Base-by-base conservation (phyloP, 805 yeast genomes). In the Kazachstania kunashirensis region DNA sequence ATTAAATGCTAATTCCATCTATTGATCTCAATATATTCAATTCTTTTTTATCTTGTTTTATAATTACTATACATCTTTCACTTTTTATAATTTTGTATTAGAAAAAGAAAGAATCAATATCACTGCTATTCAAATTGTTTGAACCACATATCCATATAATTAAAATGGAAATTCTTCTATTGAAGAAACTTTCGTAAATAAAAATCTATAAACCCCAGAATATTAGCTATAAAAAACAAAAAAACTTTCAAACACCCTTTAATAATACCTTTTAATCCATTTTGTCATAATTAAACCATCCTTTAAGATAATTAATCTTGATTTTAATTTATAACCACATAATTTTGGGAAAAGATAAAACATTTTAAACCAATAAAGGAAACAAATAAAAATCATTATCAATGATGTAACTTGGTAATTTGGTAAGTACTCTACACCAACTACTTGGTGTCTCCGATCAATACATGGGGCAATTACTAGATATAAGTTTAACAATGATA, bases 251-350 rank as follows among this genome's bases (percentile, higher is more conserved):
- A 17, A 9, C 2, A 4, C 9, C 9, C 9, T 7, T 20, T 29
- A 18, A 12, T 13, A 24, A 15, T 37, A 34, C 8, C 43, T 38
- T 34, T 69, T 73, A 10, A 54, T 59, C 86, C 86, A 79, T 43
- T 59, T 54, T 43, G 73, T 76, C 1, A 77, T 63, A 5, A 61
- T 62, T 35, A 79, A 54, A 0, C 86, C 86, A 53, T 79, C 86
- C 2, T 67, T 64, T 34, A 73, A 58, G 16, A 50, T 56, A 4
- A 57, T 47, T 3, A 63, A 65, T 33, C 61, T 67, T 8, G 65
- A 63, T 6, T 60, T 57, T 19, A 79, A 50, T 5, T 54, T 55
- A 46, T 79, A 79, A 0, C 61, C 57, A 6, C 69, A 65, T 1
- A 65, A 8, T 42, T 56, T 45, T 1, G 85, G 84, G 16, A 70